phyloP scores from a whole-genome alignment of 805 yeast genomes.

The Saturnispora sekii region DNA sequence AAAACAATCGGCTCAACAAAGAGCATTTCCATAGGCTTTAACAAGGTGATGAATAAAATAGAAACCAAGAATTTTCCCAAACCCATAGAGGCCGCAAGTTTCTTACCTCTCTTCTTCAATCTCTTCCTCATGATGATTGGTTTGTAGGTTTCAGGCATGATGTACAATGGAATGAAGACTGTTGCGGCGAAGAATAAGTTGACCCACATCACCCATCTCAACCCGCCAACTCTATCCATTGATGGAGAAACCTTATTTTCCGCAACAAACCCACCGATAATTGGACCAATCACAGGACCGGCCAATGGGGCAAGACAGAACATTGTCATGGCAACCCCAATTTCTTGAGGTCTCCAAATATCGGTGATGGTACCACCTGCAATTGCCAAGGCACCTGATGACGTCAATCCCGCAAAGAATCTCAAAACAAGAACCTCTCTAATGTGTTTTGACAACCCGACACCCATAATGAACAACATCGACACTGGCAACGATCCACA shows the following conservation, averaged over 20 bases:
- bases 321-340: constrained; percentile 67
- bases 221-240: constrained; percentile 29
- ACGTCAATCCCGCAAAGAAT: constrained; percentile 64
- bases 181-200: constrained; percentile 59
- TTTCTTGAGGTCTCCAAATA: constrained; percentile 55
- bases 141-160: constrained; percentile 64
- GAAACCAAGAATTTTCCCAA: constrained; percentile 32
- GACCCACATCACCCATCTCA: constrained; percentile 71
- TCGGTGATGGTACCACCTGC: constrained; percentile 82
- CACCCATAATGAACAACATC: constrained; percentile 67
- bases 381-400: constrained; percentile 75
- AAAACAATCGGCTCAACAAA: constrained; percentile 66
- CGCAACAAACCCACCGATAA: constrained; percentile 64
- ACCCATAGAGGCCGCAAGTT: constrained; percentile 31
- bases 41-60: constrained; percentile 40
- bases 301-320: constrained; percentile 71
- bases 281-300: constrained; percentile 74
- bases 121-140: constrained; percentile 52
- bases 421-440: constrained; percentile 55
- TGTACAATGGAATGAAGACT: constrained; percentile 34
- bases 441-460: constrained; percentile 55
- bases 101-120: constrained; percentile 51
- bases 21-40: constrained; percentile 62
- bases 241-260: constrained; percentile 29
- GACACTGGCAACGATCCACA: constrained; percentile 50